A percentile compares a stretch with the other conserved stretches of the same genome.
These are phyloP conservation scores for Cylindrotheca fusiformis DNA, from an alignment of 108 stramenopile species.

Conservation along the genomic window DNA sequence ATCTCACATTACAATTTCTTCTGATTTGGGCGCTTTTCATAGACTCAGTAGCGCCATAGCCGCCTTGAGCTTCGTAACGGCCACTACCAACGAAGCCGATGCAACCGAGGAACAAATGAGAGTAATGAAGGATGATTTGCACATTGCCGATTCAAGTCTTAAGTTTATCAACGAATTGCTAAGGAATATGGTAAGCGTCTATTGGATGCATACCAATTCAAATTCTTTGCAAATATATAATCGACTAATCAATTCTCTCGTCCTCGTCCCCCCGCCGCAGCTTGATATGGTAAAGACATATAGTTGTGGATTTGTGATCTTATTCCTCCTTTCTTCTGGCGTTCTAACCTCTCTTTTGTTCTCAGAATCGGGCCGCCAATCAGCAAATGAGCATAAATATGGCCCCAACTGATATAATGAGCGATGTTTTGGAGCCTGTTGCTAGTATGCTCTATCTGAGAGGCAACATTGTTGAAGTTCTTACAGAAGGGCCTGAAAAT, in stretches of 20 bases:
- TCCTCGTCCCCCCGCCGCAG: no score
- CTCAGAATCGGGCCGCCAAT: constrained; percentile 34
- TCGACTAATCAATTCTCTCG: no score
- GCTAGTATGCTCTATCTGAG: constrained; percentile 25
- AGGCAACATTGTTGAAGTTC: constrained; percentile 8
- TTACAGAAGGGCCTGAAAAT: constrained; percentile 18
- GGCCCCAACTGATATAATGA: constrained; percentile 24
- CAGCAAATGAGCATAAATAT: constrained; percentile 24
- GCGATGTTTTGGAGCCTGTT: constrained; percentile 35
- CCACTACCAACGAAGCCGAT: constrained; percentile 5
- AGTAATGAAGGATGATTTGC: constrained; percentile 23
- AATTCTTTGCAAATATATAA: no score
- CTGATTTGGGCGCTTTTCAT: no score
- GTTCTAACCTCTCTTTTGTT: no score
- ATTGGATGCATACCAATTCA: no score
- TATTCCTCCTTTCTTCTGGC: no score
- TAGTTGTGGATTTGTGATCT: no score
- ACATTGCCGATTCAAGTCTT: constrained; percentile 24
- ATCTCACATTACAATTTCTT: no score
- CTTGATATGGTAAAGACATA: no score
- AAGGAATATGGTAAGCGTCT: constrained; percentile 36
- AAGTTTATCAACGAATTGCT: constrained; percentile 42
- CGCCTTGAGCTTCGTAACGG: constrained; percentile 24
- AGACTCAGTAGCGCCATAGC: constrained; percentile 24
- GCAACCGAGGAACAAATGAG: background rate